Conservation (phyloP, 169 alveolate species). For the Besnoitia besnoiti region DNA sequence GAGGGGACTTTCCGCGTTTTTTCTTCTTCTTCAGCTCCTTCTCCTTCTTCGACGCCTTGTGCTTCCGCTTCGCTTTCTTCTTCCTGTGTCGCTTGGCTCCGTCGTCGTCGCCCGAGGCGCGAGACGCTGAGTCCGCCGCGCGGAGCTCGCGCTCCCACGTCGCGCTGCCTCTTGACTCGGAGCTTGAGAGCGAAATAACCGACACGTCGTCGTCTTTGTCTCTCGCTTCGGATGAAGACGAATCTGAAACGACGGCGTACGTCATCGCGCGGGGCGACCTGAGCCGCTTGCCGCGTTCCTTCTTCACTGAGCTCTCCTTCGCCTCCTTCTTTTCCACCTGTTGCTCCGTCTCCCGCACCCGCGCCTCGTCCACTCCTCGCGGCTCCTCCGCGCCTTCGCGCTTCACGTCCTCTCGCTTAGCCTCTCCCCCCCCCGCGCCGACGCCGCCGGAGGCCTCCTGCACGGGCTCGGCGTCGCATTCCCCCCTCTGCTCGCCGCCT, state of each 20-base stretch:
- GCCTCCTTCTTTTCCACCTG: not conserved
- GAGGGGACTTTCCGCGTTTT: not conserved
- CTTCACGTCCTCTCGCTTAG: not conserved
- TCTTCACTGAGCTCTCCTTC: not conserved
- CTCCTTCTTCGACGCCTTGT: not conserved
- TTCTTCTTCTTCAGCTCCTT: not conserved
- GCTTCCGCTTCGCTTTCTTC: not conserved
- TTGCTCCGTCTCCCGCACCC: not conserved
- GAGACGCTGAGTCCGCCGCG: too few species aligned
- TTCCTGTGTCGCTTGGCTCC: not conserved
- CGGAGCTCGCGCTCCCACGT: too few species aligned
- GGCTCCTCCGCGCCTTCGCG: not conserved
- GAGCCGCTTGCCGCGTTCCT: too few species aligned
- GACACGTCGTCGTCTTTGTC: too few species aligned
- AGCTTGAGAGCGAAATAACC: too few species aligned
- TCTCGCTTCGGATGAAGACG: too few species aligned
- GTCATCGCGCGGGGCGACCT: too few species aligned
- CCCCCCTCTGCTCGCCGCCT: not conserved
- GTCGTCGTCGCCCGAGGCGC: not conserved
- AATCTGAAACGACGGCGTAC: too few species aligned
- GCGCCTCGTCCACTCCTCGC: not conserved
- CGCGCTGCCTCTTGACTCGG: too few species aligned
- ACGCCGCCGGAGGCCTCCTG: too few species aligned
- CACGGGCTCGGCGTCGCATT: too few species aligned
- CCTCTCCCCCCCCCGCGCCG: too few species aligned